Base-by-base conservation (phyloP, 2,329 filamentous ascomycete genomes). In the Penicillium sp. region DNA sequence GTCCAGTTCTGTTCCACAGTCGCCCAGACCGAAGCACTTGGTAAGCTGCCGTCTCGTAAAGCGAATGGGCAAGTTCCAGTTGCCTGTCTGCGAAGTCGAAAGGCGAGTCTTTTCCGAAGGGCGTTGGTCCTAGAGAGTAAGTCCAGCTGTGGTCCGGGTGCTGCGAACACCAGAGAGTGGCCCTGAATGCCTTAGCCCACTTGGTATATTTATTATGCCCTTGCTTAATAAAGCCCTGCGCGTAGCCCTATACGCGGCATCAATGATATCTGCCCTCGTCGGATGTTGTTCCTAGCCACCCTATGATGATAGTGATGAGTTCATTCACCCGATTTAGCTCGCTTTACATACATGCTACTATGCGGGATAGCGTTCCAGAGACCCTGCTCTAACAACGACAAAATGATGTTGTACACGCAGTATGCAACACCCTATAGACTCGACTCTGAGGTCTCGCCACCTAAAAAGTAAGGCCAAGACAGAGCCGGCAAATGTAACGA, bases 11-110 rank as follows among this genome's bases (percentile, higher is more conserved):
- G 84, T 81, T 16, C 79, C 81, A 72, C 91, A 96, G 66, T 94
- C 88, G 10, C 91, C 92, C n/a, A 49, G 92, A 88, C 19, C 92
- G 85, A n/a, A 97, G 79, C 57, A 94, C 91, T 66, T 95, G 90
- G 67, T 96, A 91, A 0, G 92, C 92, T 3, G 89, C 92, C 50
- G 86, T 86, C 74, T 97, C 92, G 69, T 90, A 95, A 64, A 91
- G 83, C 52, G 81, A 82, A 70, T 96, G 91, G 5, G 90, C 88
- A 59, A 84, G 83, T 68, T 96, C 91, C 23, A 97, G 78, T 0
- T 84, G 83, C 68, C 88, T 89, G 68, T 96, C 91, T 1, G 91
- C 80, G 40, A 84, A 79, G 60, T 95, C 90, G 67, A 88, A 91
- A 1, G 80, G 77, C 51, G 83, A 78, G 51, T 87, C 84, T 50